Evolutionary conservation across 2,329 filamentous ascomycete species (phyloP).

Genomic region (Fusarium oligoseptatum): DNA sequence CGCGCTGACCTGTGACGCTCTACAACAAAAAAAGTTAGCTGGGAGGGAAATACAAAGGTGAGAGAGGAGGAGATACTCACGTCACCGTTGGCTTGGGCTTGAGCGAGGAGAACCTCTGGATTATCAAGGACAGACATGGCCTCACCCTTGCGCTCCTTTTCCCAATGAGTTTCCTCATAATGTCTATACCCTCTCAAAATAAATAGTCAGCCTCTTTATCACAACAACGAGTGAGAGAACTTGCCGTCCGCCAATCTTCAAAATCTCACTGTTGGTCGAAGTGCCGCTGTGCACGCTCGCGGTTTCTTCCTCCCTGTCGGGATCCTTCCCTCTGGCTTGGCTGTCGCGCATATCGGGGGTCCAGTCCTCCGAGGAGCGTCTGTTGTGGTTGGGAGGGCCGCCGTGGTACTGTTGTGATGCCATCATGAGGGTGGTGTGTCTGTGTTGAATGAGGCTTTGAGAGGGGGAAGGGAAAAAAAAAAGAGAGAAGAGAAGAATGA

Average conservation of each 20-base stretch:
- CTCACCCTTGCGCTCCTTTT: constrained; percentile 60
- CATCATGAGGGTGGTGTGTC: constrained; percentile 9
- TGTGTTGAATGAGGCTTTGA: neutral
- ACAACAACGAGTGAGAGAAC: too few relatives aligned
- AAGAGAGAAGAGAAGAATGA: neutral
- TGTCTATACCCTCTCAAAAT: too few relatives aligned
- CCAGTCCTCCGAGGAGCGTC: constrained; percentile 51
- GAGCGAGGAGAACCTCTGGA: constrained; percentile 71
- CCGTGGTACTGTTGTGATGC: constrained; percentile 52
- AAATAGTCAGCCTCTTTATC: neutral
- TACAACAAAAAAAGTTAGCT: constrained; percentile 43
- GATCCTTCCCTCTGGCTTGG: constrained; percentile 70
- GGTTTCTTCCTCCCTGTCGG: constrained; percentile 22
- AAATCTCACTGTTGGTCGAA: too few relatives aligned
- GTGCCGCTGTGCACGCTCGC: too few relatives aligned
- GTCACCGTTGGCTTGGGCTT: constrained; percentile 66
- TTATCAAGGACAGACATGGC: constrained; percentile 68
- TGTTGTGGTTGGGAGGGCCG: constrained; percentile 35
- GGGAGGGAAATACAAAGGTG: neutral
- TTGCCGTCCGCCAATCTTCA: constrained; percentile 25
- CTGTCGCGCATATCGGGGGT: constrained; percentile 67
- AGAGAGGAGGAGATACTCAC: constrained; percentile 54
- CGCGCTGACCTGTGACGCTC: constrained; percentile 68
- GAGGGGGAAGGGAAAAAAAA: neutral
- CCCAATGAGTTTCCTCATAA: constrained; percentile 56